Evolutionary conservation across 75 land plant species (phyloP), one percentile per base, ranked within the genome.

Genomic region (Pseudotsuga menziesii): DNA sequence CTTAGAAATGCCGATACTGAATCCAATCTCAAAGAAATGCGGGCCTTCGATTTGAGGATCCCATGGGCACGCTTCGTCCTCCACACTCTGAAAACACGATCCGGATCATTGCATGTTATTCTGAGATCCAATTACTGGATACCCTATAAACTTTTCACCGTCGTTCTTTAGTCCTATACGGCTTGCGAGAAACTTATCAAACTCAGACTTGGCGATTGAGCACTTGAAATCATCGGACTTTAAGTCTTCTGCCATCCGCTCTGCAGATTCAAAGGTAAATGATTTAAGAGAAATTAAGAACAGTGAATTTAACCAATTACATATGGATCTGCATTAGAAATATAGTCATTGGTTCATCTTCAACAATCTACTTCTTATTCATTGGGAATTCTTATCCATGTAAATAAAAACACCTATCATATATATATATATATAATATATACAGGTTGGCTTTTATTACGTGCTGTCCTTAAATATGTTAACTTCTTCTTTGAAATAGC

Each of bases 91-190:
- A 5, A 80, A 59, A 57, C 82, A 80, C 4, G 69, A 61, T 20
- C 78, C 80, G 19, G 74, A 55, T 56, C 39, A 52, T 48, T 35
- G 75, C 22, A 74, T 80, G 4, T 80, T 78, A 64, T 94, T 80
- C 1, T 91, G 90, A 63, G 27, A 80, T 14, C 97, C 97, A 11
- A 88, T 66, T 4, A 88, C 89, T 0, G 97, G 97, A 67, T 87
- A 93, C 2, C 91, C 89, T 4, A 82, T 69, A 73, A 90, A 78
- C 12, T 26, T 19, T 13, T 77, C 60, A 76, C 84, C 81, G 61
- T 86, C 77, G 78, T 90, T 92, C 22, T 86, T 90, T 11, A 88
- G 75, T 0, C 94, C 94, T 48, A 52, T 78, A 0, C 81, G 84
- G 0, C 36, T 25, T 16, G 55, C 56, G 7, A 56, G 19, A 20